Conservation (phyloP, 768 basidiomycete genomes). For the Trametes punicea region DNA sequence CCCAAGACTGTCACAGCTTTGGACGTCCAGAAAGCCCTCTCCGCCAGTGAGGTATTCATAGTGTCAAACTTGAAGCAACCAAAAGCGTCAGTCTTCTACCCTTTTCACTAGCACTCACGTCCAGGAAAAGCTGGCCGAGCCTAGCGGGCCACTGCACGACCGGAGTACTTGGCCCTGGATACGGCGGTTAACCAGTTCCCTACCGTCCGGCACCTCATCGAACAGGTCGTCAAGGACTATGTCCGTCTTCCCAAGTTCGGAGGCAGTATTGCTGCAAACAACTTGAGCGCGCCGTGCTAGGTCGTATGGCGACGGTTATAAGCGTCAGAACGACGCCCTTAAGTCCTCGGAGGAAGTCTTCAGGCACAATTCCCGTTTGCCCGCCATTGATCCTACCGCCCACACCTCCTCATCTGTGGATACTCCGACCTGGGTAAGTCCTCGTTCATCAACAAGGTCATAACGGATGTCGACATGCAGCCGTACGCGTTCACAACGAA, state of each 20-base stretch:
- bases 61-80: too few species aligned
- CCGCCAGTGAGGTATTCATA: too few species aligned
- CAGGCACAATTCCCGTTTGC: conserved; percentile 97
- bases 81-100: too few species aligned
- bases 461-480: conserved; percentile 98
- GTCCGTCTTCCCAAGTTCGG: conserved; percentile 96
- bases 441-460: conserved; percentile 99
- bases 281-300: conserved; percentile 94
- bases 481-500: conserved; percentile 99
- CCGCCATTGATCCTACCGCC: conserved; percentile 97
- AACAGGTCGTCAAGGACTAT: conserved; percentile 97
- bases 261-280: conserved; percentile 99
- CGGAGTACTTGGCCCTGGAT: too few species aligned
- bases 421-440: conserved; percentile 99
- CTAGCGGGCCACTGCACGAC: too few species aligned
- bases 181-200: too few species aligned
- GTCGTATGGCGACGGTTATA: conserved; percentile 99
- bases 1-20: too few species aligned
- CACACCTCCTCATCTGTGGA: conserved; percentile 97
- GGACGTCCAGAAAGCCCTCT: too few species aligned
- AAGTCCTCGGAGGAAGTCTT: conserved; percentile 99
- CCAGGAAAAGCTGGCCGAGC: too few species aligned
- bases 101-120: too few species aligned
- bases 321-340: conserved; percentile 95
- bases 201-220: conserved; percentile 93